Percentiles rank a stretch among this genome's conserved stretches.
These are phyloP conservation scores for Monosporascus sp. DNA, from an alignment of 2,329 filamentous ascomycete genomes.

Conservation along the genomic window DNA sequence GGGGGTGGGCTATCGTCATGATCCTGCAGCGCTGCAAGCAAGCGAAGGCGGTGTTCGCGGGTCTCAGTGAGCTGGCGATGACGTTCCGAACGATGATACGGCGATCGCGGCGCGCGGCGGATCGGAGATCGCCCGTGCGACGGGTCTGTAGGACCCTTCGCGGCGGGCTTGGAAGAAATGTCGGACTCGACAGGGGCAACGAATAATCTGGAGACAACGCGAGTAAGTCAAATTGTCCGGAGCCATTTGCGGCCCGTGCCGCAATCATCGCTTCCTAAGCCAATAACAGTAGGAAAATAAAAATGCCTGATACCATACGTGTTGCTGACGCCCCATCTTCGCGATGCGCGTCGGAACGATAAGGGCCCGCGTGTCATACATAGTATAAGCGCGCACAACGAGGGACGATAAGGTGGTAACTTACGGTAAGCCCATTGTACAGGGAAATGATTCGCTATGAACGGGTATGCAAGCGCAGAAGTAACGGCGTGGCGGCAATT, in stretches of 20 bases:
- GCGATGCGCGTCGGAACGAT: background rate
- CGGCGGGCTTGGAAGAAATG: conserved; percentile 29
- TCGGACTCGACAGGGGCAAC: conserved; percentile 42
- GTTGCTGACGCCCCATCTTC: background rate
- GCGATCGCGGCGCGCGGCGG: conserved; percentile 23
- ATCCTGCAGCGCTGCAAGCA: conserved; percentile 18
- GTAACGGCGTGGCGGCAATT: background rate
- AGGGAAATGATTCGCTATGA: background rate
- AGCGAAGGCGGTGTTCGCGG: conserved; percentile 25
- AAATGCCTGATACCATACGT: background rate
- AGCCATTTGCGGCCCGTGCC: too few species aligned
- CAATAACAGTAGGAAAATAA: background rate
- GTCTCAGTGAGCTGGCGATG: conserved; percentile 30
- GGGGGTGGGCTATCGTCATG: conserved; percentile 3
- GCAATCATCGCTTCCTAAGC: too few species aligned
- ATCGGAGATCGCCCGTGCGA: conserved; percentile 34
- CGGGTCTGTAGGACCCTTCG: conserved; percentile 21
- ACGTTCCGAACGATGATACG: conserved; percentile 4
- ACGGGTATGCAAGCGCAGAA: background rate
- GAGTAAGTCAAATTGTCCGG: background rate
- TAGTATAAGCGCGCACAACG: background rate
- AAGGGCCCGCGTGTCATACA: conserved; percentile 1
- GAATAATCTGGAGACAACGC: conserved; percentile 33
- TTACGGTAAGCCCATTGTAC: conserved; percentile 8
- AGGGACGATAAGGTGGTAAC: background rate